These are phyloP conservation scores for Phytophthora vignae DNA, from an alignment of 352 stramenopile genomes.

Conservation along the genomic window DNA sequence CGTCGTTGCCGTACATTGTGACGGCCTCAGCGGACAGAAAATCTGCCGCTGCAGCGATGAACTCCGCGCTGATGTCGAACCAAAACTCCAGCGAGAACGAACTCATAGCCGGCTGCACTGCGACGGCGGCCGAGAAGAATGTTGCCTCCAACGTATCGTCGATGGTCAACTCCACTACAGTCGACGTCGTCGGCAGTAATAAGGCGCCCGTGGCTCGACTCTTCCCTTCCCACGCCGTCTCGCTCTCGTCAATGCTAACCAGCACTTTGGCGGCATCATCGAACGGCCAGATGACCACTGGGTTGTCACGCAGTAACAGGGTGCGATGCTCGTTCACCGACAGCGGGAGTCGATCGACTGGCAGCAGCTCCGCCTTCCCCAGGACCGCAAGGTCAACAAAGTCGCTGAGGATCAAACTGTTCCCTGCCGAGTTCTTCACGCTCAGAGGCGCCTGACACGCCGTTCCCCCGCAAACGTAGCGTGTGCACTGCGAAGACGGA, in stretches of 20 bases:
- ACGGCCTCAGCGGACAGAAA: slow-evolving; percentile 4
- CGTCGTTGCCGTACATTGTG: slow-evolving; percentile 19
- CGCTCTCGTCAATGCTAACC: slow-evolving; percentile 21
- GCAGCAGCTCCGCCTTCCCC: slow-evolving; percentile 48
- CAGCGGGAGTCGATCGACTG: slow-evolving; percentile 51
- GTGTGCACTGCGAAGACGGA: slow-evolving; percentile 25
- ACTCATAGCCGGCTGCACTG: slow-evolving; percentile 53
- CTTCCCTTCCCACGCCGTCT: not conserved
- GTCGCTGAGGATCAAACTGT: slow-evolving; percentile 48
- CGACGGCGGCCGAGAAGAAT: slow-evolving; percentile 61
- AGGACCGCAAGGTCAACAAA: slow-evolving; percentile 66
- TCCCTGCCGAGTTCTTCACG: slow-evolving; percentile 19
- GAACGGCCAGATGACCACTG: slow-evolving; percentile 66
- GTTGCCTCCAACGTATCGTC: slow-evolving; percentile 55
- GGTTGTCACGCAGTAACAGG: slow-evolving; percentile 71
- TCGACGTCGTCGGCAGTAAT: slow-evolving; percentile 12
- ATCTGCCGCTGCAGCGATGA: not conserved
- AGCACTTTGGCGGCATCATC: slow-evolving; percentile 44
- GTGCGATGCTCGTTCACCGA: slow-evolving; percentile 57
- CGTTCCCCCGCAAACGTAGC: slow-evolving; percentile 43
- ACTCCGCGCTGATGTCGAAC: slow-evolving; percentile 35
- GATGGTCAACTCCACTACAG: slow-evolving; percentile 42
- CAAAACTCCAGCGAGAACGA: slow-evolving; percentile 78
- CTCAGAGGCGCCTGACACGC: slow-evolving; percentile 36
- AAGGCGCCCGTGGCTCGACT: slow-evolving; percentile 19